phyloP scores from a whole-genome alignment of 192 early-diverging fungal genomes.

The Coemansia sp. region DNA sequence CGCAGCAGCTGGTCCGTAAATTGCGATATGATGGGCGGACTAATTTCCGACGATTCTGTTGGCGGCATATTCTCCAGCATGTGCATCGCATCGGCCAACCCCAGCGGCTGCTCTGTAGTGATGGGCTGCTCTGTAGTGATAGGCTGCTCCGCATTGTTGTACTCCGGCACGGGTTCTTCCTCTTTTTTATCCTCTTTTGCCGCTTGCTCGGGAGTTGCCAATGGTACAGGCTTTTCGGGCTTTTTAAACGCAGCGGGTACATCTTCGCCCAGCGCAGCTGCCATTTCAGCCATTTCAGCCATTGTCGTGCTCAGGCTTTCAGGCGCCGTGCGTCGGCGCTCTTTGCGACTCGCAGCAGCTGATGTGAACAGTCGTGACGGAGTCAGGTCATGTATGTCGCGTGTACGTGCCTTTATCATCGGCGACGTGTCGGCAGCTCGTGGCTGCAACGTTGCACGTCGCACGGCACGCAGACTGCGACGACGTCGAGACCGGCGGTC shows the following conservation, averaged over 20 bases:
- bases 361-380: constrained; percentile 6
- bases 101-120: constrained; percentile 21
- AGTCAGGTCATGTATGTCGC: background rate
- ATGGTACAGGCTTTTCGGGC: background rate
- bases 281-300: constrained; percentile 40
- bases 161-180: constrained; percentile 7
- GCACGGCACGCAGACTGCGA: constrained; percentile 23
- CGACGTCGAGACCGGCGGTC: constrained; percentile 21
- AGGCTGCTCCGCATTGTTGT: constrained; percentile 7
- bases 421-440: constrained; percentile 12
- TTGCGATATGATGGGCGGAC: background rate
- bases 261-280: constrained; percentile 47
- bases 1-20: constrained; percentile 30
- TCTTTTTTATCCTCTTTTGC: background rate
- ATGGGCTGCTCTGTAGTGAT: background rate
- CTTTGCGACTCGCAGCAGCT: background rate
- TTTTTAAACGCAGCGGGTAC: constrained; percentile 18
- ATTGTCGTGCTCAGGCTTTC: constrained; percentile 7
- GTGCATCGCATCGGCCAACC: constrained; percentile 22
- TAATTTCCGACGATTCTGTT: background rate
- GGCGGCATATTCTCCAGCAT: constrained; percentile 3
- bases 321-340: background rate
- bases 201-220: background rate
- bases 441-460: background rate
- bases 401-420: constrained; percentile 16